These are phyloP conservation scores for Entelexis paramagnoliae DNA, from an alignment of 1,139 yeast species.

Conservation along the genomic window DNA sequence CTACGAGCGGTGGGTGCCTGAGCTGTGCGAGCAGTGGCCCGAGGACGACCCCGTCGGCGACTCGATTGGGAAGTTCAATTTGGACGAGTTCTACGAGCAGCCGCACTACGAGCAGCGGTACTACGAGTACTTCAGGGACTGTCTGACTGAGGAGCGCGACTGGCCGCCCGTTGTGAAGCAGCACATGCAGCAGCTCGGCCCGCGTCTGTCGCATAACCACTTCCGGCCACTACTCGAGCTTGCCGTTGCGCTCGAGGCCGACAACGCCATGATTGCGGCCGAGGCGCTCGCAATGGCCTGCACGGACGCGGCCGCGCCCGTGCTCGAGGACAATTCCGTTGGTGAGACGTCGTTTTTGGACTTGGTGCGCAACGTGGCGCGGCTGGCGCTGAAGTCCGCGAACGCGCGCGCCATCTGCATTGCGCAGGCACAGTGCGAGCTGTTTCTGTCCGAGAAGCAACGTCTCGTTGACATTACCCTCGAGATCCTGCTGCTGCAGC, in stretches of 20 bases:
- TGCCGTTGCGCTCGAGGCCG: constrained; percentile 21
- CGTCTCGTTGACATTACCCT: constrained; percentile 2
- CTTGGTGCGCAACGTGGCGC: constrained; percentile 10
- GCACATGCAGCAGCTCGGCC: constrained; percentile 17
- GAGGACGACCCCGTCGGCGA: constrained; percentile 26
- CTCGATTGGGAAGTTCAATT: constrained; percentile 21
- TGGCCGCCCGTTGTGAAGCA: constrained; percentile 19
- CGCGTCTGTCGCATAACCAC: constrained; percentile 11
- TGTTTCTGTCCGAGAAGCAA: constrained; percentile 12
- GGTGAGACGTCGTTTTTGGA: constrained; percentile 2
- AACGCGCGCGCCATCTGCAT: constrained; percentile 4
- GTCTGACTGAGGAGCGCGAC: constrained; percentile 21
- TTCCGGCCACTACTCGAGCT: constrained; percentile 20
- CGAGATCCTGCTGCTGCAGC: constrained; percentile 7
- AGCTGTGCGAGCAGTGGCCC: constrained; percentile 21
- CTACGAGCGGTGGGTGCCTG: constrained; percentile 19
- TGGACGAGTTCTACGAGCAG: constrained; percentile 20
- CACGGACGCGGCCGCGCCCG: constrained; percentile 8
- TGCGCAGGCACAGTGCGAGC: constrained; percentile 17
- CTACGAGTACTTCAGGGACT: constrained; percentile 25
- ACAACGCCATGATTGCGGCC: constrained; percentile 21
- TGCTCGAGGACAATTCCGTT: not conserved
- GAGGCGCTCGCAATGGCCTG: constrained; percentile 24
- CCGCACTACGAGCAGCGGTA: constrained; percentile 20
- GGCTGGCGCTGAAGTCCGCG: constrained; percentile 9